Base-by-base conservation (phyloP, 1,139 yeast genomes). In the Geotrichum bryndzae region DNA sequence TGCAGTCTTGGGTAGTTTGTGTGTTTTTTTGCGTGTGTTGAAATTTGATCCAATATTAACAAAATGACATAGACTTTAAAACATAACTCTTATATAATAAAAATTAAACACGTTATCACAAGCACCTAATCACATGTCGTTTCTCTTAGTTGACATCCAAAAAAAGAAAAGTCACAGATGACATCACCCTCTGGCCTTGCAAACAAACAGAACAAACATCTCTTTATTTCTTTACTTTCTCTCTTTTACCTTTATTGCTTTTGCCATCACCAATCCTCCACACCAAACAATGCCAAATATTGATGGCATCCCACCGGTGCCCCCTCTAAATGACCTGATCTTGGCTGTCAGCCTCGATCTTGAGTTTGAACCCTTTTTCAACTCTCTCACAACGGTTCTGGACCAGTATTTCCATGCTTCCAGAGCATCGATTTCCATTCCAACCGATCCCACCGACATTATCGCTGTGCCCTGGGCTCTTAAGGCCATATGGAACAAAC, bases 401-500 rank as follows among this genome's bases (percentile, higher is more conserved):
- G 69, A 69, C 48, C 63, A 65, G 33, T 46, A 54, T 15, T 74
- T 71, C 56, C 68, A 69, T 31, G 75, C 76, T 6, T 66, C 71
- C 56, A 64, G 76, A 13, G 68, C 69, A 11, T 67, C 74, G 13
- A 59, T 74, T 3, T 60, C 71, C 23, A 66, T 73, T 4, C 77
- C 77, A 7, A 67, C 69, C 27, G 77, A 74, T 61, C 67, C 74
- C 18, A 71, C 77, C 6, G 77, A 74, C 56, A 68, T 73, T 10
- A 64, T 67, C 27, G 73, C 70, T 60, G 70, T 71, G 6, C 77
- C 77, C 0, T 74, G 77, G 77, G 77, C 75, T 7, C 65, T 74
- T 27, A 71, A 72, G 62, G 76, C 74, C 1, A 61, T 68, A 8
- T 73, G 75, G 75, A 69, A 66, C 51, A 65, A 66, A 55, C 57